Evolutionary conservation across 108 stramenopile genomes (phyloP), one percentile per base, ranked within the genome.

Genomic region (Fragilaria radians): DNA sequence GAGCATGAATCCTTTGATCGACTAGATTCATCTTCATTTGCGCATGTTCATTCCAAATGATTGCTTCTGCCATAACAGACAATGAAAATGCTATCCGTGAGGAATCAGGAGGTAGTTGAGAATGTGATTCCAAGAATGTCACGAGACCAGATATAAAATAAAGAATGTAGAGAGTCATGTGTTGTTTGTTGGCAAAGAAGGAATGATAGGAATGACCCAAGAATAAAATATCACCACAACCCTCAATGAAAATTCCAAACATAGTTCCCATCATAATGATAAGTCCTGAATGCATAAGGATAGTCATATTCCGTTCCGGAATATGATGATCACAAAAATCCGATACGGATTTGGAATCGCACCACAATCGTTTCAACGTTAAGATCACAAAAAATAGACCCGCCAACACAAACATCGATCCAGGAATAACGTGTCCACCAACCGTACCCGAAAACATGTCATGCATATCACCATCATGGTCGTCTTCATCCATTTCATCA

Each of bases 21-120:
- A 25, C 50, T 5, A 51, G 50, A 51, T 25, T 25, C 24, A 25
- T 19, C 19, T 51, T 51, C 50, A 51, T 51, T 25, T 24, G n/a
- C 5, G 23, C 50, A 25, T 51, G 50, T 51, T 51, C 50, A 21
- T 51, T 51, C 50, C 50, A 51, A 25, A 51, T 19, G 23, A 51
- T 25, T 9, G n/a, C n/a, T 25, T 51, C 23, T 7, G 24, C 23
- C 50, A 51, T 7, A 21, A 51, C 9, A 7, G 50, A 9, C 7
- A 21, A 7, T 7, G 50, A 7, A 21, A 21, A 7, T 19, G 50
- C 50, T 19, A 21, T 21, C 5, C 50, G 50, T 7, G 19, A 51
- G 23, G 50, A 51, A 5, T 51, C 50, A 5, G 5, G 23, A 24
- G 50, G 50, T 21, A 51, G 22, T 21, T 18, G 7, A 21, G 7